Base-by-base conservation (phyloP, 192 early-diverging fungal genomes). In the Lobulomyces angularis region DNA sequence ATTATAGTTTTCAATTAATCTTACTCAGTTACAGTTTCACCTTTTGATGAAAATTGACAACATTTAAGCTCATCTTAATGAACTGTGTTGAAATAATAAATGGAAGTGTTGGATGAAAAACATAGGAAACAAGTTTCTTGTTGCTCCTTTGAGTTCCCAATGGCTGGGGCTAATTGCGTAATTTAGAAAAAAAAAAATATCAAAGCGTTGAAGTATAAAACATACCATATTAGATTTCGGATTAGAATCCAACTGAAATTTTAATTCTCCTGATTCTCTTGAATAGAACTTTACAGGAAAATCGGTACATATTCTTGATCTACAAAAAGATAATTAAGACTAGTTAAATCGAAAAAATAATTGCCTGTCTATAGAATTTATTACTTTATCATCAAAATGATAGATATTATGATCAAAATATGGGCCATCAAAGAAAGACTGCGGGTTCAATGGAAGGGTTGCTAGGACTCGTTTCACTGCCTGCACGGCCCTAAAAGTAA, bases 31-130 rank as follows among this genome's bases (percentile, higher is more conserved):
- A n/a, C n/a, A n/a, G n/a, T n/a, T n/a, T n/a, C n/a, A n/a, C n/a
- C n/a, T n/a, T n/a, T n/a, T n/a, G n/a, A n/a, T n/a, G n/a, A n/a
- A n/a, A n/a, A n/a, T n/a, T n/a, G n/a, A n/a, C n/a, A n/a, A n/a
- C n/a, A n/a, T n/a, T n/a, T n/a, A n/a, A n/a, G n/a, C n/a, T n/a
- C n/a, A n/a, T n/a, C n/a, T n/a, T n/a, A n/a, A n/a, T n/a, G n/a
- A n/a, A n/a, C n/a, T n/a, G n/a, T n/a, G n/a, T n/a, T n/a, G n/a
- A n/a, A 16, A 84, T 78, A 11, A 79, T 62, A 45, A 84, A 77
- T 2, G 82, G 82, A 21, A 76, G 67, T 3, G 51, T 61, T 7
- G 82, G 82, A 51, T 84, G 82, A 27, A 83, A 66, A 19, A 79
- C 64, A 51, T 70, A 82, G 16, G 50, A 45, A 5, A 63, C 71